Conservation (phyloP, 768 basidiomycete genomes). For the Leucogyrophana mollusca region DNA sequence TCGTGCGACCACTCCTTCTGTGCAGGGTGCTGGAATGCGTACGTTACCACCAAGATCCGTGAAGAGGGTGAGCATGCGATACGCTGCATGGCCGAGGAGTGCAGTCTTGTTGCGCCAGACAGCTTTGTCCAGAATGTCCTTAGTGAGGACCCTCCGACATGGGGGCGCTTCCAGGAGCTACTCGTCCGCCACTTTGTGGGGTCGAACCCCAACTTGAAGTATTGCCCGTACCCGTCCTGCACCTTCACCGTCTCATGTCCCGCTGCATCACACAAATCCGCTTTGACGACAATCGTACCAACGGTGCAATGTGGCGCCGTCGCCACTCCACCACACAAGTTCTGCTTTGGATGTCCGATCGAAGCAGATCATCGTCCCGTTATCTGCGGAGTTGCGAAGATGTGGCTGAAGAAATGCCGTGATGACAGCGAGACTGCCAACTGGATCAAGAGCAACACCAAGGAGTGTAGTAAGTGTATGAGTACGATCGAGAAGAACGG, state of each 20-base stretch:
- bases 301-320: constrained; percentile 82
- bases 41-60: constrained; percentile 75
- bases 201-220: constrained; percentile 80
- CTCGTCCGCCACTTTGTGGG: constrained; percentile 88
- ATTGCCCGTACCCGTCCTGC: constrained; percentile 95
- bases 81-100: constrained; percentile 81
- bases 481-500: constrained; percentile 99
- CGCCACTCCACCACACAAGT: constrained; percentile 59
- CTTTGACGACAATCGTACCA: constrained; percentile 79
- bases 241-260: constrained; percentile 92
- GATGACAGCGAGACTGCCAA: constrained; percentile 99
- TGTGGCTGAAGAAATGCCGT: constrained; percentile 96
- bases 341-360: constrained; percentile 94
- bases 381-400: constrained; percentile 81
- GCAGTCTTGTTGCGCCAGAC: constrained; percentile 64
- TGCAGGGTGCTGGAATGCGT: constrained; percentile 80
- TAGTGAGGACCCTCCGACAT: constrained; percentile 51
- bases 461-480: constrained; percentile 94
- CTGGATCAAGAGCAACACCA: constrained; percentile 99
- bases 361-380: constrained; percentile 91
- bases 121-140: constrained; percentile 58
- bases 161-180: constrained; percentile 80
- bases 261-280: constrained; percentile 70
- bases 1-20: constrained; percentile 87
- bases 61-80: constrained; percentile 75